Percentiles rank a stretch among this genome's conserved stretches.
phyloP scores from a whole-genome alignment of 176 grass and related monocot species.

The Oryza rufipogon region DNA sequence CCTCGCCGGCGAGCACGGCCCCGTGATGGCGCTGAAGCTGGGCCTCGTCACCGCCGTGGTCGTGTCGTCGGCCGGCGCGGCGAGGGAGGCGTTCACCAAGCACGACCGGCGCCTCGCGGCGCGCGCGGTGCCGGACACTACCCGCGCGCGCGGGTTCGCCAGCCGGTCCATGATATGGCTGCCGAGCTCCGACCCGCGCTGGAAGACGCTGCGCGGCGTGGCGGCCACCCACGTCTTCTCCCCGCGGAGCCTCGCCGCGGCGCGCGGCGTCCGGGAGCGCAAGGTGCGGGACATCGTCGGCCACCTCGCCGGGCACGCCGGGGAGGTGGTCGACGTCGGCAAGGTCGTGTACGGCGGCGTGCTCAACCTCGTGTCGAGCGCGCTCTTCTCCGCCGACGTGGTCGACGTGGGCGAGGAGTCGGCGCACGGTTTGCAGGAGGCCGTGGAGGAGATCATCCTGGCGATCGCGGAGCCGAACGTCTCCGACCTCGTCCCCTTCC shows the following conservation, averaged over 20 bases:
- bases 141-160: neutral
- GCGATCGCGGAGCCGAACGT: too few relatives aligned
- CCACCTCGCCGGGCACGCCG: neutral
- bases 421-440: too few relatives aligned
- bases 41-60: conserved; percentile 20
- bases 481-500: too few relatives aligned
- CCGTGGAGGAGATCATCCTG: too few relatives aligned
- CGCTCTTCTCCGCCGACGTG: too few relatives aligned
- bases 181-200: neutral
- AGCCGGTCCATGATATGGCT: conserved; percentile 15
- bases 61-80: conserved; percentile 27
- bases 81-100: conserved; percentile 20
- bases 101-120: conserved; percentile 6
- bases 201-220: conserved; percentile 33
- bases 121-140: conserved; percentile 3
- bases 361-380: too few relatives aligned
- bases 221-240: conserved; percentile 24
- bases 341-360: neutral
- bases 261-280: neutral
- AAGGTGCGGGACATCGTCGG: conserved; percentile 9
- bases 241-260: neutral
- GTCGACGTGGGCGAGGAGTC: too few relatives aligned
- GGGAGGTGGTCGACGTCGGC: conserved; percentile 6
- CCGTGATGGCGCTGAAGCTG: conserved; percentile 27
- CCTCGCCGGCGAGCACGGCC: conserved; percentile 22